Base-by-base conservation (phyloP, 805 yeast species). In the Kodamaea neixiangensis region DNA sequence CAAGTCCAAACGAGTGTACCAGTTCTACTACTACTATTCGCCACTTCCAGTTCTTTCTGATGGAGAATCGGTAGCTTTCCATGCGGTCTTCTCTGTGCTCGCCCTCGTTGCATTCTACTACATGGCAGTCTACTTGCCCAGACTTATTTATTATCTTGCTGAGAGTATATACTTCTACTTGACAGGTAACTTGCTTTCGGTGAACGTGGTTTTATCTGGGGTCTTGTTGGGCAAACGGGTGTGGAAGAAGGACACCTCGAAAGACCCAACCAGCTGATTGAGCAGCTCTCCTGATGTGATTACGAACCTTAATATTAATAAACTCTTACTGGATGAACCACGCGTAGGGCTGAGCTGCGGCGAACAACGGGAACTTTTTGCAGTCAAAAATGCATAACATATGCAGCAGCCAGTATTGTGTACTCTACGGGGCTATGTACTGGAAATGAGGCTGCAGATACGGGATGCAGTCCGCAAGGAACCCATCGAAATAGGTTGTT, bases 11-110 rank as follows among this genome's bases (percentile, higher is more conserved):
- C 47, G 53, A 33, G 39, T 56, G 19, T 63, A 64, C 57, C 48
- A 54, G 15, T 44, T 49, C 34, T 69, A 66, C 56, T 57, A 56
- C 53, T 65, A 65, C 52, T 60, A 54, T 44, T 54, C 64, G 6
- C 71, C 72, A 1, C 49, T 67, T 11, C 68, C 69, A 2, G 66
- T 69, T 15, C 53, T 69, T 51, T 51, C 67, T 3, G 48, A 51
- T n/a, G 56, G 58, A 7, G 73, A 67, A 47, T 48, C 63, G 0
- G 39, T 47, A 3, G 41, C 56, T 3, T 39, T 64, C 50, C 66
- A 62, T 46, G 11, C 49, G 11, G 34, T 64, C 21, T 54, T 52
- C 29, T 19, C 55, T 19, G 18, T 35, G 13, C 15, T 63, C 11
- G 31, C 59, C 19, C 18, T 54, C 11, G 20, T 63, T 3, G 39